phyloP scores from a whole-genome alignment of 2,329 filamentous ascomycete genomes.

The Sarocladium brachiariae region DNA sequence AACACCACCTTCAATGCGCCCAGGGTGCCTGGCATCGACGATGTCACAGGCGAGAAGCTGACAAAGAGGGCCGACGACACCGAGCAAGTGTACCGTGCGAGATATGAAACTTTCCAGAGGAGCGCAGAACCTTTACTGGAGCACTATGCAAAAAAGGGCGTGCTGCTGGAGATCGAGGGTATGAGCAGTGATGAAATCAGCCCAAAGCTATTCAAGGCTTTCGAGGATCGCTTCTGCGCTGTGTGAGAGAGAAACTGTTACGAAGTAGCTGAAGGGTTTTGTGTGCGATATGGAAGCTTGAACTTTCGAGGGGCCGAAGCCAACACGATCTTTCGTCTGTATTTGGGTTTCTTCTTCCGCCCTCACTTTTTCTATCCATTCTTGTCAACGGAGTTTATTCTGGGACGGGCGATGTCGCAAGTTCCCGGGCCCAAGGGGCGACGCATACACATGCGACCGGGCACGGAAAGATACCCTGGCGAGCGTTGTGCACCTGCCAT shows the following conservation, averaged over 20 bases:
- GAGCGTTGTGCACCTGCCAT: neutral
- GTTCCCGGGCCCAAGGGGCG: neutral
- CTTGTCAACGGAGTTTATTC: conserved; percentile 2
- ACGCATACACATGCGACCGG: neutral
- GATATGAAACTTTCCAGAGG: conserved; percentile 79
- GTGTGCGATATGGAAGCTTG: neutral
- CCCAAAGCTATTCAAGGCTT: conserved; percentile 78
- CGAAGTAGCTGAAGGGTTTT: no score
- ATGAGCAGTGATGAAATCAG: conserved; percentile 92
- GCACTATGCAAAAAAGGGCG: conserved; percentile 78
- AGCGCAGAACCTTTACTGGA: conserved; percentile 79
- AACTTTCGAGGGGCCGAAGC: neutral
- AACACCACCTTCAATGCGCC: conserved; percentile 91
- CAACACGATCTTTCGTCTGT: neutral
- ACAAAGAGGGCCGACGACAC: conserved; percentile 80
- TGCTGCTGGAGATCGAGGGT: conserved; percentile 81
- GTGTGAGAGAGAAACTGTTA: conserved; percentile 12
- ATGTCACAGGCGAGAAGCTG: conserved; percentile 82
- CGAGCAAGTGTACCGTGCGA: conserved; percentile 74
- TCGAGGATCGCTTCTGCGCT: conserved; percentile 62
- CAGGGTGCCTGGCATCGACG: conserved; percentile 72
- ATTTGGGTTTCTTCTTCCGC: neutral
- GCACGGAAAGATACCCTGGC: conserved; percentile 6
- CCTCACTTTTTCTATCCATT: neutral
- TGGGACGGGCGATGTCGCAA: conserved; percentile 8